These are phyloP conservation scores for Tylopilus sp. DNA, from an alignment of 768 basidiomycete genomes.

Conservation along the genomic window DNA sequence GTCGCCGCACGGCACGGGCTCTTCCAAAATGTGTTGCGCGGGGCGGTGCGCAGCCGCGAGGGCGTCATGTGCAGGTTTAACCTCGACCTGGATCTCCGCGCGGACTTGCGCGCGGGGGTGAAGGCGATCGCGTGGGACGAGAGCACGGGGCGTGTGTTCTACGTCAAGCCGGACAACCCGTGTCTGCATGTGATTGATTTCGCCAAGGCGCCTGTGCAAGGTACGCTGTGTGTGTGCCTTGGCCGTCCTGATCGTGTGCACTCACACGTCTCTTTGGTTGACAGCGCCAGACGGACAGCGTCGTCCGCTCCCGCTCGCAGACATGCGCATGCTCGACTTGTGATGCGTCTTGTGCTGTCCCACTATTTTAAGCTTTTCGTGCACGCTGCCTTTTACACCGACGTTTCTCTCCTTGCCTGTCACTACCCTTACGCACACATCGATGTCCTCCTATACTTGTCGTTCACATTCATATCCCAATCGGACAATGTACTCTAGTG, in stretches of 20 bases:
- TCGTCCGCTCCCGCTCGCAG: constrained; percentile 27
- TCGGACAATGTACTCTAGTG: constrained; percentile 14
- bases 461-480: neutral
- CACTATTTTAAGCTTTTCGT: no score
- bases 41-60: constrained; percentile 12
- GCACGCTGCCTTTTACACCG: neutral
- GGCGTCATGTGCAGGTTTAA: constrained; percentile 26
- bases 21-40: constrained; percentile 24
- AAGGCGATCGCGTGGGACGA: constrained; percentile 65
- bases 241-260: neutral
- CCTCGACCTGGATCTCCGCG: constrained; percentile 14
- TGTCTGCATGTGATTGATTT: constrained; percentile 49
- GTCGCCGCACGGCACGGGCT: constrained; percentile 15
- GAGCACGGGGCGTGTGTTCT: constrained; percentile 54
- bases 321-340: constrained; percentile 31
- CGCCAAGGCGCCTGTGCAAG: constrained; percentile 33
- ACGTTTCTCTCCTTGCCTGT: neutral
- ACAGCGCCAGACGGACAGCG: constrained; percentile 32
- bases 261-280: neutral
- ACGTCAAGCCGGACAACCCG: constrained; percentile 41
- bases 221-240: constrained; percentile 12
- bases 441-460: neutral
- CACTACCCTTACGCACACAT: neutral
- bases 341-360: constrained; percentile 8
- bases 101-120: constrained; percentile 31